A percentile compares a stretch with the other conserved stretches of the same genome.
Evolutionary conservation across 768 basidiomycete genomes (phyloP).

Genomic region (Chlorophyllum brunneum): DNA sequence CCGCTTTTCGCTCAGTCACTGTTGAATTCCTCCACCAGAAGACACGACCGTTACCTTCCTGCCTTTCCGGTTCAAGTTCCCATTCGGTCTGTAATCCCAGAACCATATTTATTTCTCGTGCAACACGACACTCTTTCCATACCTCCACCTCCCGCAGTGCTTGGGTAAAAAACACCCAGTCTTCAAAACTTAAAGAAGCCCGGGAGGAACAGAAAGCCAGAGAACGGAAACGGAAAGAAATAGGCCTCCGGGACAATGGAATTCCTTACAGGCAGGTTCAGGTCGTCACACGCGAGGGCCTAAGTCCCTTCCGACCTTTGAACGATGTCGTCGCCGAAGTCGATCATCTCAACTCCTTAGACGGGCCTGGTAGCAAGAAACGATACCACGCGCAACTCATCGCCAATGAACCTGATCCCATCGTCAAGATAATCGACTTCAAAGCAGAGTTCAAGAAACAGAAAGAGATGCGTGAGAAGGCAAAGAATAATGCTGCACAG

Average conservation of each 20-base stretch:
- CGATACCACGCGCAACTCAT: conserved; percentile 3
- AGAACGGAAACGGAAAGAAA: conserved; percentile 1
- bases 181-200: background rate
- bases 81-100: background rate
- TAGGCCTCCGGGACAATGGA: conserved; percentile 1
- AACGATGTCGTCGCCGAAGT: conserved; percentile 1
- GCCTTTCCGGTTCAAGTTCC: too few relatives aligned
- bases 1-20: conserved; percentile 1
- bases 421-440: conserved; percentile 57
- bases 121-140: background rate
- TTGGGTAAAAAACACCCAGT: background rate
- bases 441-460: conserved; percentile 36
- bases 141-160: background rate
- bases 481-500: conserved; percentile 27
- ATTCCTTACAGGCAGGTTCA: conserved; percentile 8
- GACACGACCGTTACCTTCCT: background rate
- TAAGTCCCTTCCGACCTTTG: background rate
- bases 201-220: background rate
- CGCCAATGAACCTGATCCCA: conserved; percentile 28
- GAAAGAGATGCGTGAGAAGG: conserved; percentile 32
- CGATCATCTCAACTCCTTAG: background rate
- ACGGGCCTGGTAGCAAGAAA: background rate
- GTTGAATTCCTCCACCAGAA: conserved; percentile 1
- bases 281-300: background rate
- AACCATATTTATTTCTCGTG: background rate